Percentiles rank a stretch among this genome's conserved stretches.
phyloP scores from a whole-genome alignment of 2,329 filamentous ascomycete species.

The Coniochaeta sp. region DNA sequence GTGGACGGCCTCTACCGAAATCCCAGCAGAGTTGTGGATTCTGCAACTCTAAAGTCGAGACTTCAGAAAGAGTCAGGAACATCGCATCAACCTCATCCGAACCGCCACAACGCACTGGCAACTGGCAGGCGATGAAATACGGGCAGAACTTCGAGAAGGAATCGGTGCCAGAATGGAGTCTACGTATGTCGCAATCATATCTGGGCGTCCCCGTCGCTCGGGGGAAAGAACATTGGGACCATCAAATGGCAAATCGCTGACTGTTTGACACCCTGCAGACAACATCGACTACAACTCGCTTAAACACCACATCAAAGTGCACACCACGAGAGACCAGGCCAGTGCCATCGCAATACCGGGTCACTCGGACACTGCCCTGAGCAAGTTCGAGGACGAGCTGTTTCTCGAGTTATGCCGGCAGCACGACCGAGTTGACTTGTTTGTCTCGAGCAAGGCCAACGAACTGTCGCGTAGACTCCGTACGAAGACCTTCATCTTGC shows the following conservation, averaged over 20 bases:
- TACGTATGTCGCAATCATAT: slow-evolving; percentile 58
- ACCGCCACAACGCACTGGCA: neutral
- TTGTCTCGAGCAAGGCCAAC: slow-evolving; percentile 71
- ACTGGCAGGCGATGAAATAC: slow-evolving; percentile 57
- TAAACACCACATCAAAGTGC: slow-evolving; percentile 75
- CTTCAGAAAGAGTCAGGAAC: neutral
- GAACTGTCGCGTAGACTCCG: slow-evolving; percentile 66
- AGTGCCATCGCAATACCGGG: slow-evolving; percentile 68
- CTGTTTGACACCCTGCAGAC: slow-evolving; percentile 39
- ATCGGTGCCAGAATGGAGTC: slow-evolving; percentile 75
- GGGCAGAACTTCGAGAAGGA: slow-evolving; percentile 65
- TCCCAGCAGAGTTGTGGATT: neutral
- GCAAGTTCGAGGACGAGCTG: slow-evolving; percentile 63
- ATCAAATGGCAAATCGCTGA: neutral
- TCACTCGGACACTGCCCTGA: slow-evolving; percentile 49
- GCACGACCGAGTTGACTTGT: slow-evolving; percentile 70
- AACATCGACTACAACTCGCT: slow-evolving; percentile 87
- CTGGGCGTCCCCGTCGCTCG: too few species aligned
- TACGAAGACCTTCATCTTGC: slow-evolving; percentile 27
- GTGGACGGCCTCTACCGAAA: neutral
- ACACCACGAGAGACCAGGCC: slow-evolving; percentile 65
- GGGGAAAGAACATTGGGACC: neutral
- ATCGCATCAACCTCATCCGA: neutral
- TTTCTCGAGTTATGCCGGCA: slow-evolving; percentile 64
- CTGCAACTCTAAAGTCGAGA: neutral